A percentile compares a stretch with the other conserved stretches of the same genome.
Evolutionary conservation across 768 basidiomycete genomes (phyloP).

Genomic region (Mycena vulgaris): DNA sequence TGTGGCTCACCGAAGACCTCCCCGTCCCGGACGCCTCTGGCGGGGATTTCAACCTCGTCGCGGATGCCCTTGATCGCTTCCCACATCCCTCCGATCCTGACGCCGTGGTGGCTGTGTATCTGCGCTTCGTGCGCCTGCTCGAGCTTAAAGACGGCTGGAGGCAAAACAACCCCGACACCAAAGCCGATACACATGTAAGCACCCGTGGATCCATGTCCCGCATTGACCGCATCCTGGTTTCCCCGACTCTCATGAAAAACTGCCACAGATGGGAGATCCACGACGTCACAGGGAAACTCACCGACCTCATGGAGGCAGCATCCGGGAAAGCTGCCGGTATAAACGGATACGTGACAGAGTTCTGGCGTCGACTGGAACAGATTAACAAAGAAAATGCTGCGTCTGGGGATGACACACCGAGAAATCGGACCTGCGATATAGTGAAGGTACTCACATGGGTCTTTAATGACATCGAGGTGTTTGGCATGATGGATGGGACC

Average conservation of each 20-base stretch:
- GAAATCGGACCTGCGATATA: background rate
- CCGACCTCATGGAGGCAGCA: background rate
- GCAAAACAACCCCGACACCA: too few relatives aligned
- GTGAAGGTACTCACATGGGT: constrained; percentile 12
- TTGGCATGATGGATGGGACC: too few relatives aligned
- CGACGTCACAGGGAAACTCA: too few relatives aligned
- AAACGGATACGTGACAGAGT: background rate
- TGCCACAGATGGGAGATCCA: too few relatives aligned
- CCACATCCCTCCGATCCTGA: background rate
- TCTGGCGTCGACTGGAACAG: background rate
- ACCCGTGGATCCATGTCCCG: too few relatives aligned
- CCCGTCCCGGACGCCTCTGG: background rate
- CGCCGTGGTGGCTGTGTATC: too few relatives aligned
- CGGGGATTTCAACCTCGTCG: background rate
- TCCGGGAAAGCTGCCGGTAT: constrained; percentile 3
- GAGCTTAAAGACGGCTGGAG: too few relatives aligned
- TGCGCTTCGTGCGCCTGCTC: too few relatives aligned
- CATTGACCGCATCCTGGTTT: background rate
- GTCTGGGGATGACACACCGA: background rate
- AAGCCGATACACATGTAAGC: too few relatives aligned
- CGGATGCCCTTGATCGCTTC: background rate
- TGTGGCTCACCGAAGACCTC: background rate
- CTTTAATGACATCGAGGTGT: background rate
- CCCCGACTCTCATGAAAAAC: too few relatives aligned
- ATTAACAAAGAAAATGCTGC: background rate